A percentile compares a stretch with the other conserved stretches of the same genome.
Conservation (phyloP, 345 rosid species). For the Boechera divaricarpa region DNA sequence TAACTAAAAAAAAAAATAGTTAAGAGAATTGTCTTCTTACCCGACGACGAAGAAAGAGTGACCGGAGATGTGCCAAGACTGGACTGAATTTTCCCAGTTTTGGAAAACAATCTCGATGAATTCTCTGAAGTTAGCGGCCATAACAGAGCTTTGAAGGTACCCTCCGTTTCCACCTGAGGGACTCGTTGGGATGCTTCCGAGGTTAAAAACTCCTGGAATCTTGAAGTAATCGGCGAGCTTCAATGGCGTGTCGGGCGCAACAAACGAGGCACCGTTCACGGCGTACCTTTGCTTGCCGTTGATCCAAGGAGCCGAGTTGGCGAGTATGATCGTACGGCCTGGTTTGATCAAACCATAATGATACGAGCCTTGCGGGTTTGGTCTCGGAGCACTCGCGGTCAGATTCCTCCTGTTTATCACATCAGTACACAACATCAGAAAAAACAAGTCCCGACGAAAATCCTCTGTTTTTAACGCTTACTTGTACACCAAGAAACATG, state of each 20-base stretch:
- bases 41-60: slow-evolving; percentile 88
- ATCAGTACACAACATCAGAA: slow-evolving; percentile 24
- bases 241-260: slow-evolving; percentile 80
- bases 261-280: slow-evolving; percentile 74
- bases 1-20: neutral
- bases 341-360: slow-evolving; percentile 89
- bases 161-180: slow-evolving; percentile 65
- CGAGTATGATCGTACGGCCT: slow-evolving; percentile 68
- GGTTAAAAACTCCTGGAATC: slow-evolving; percentile 82
- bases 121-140: slow-evolving; percentile 71
- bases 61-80: slow-evolving; percentile 90
- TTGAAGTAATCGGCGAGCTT: slow-evolving; percentile 92
- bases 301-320: slow-evolving; percentile 75
- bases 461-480: neutral
- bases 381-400: slow-evolving; percentile 95
- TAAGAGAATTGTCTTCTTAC: slow-evolving; percentile 50
- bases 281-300: slow-evolving; percentile 90
- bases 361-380: slow-evolving; percentile 98
- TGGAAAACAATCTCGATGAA: slow-evolving; percentile 85
- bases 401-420: slow-evolving; percentile 70
- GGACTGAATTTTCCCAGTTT: slow-evolving; percentile 78
- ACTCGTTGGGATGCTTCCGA: slow-evolving; percentile 68
- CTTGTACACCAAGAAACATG: slow-evolving; percentile 14
- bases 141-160: slow-evolving; percentile 76
- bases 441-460: neutral